A percentile compares a stretch with the other conserved stretches of the same genome.
These are phyloP conservation scores for Pistacia atlantica DNA, from an alignment of 345 rosid genomes.

Conservation along the genomic window DNA sequence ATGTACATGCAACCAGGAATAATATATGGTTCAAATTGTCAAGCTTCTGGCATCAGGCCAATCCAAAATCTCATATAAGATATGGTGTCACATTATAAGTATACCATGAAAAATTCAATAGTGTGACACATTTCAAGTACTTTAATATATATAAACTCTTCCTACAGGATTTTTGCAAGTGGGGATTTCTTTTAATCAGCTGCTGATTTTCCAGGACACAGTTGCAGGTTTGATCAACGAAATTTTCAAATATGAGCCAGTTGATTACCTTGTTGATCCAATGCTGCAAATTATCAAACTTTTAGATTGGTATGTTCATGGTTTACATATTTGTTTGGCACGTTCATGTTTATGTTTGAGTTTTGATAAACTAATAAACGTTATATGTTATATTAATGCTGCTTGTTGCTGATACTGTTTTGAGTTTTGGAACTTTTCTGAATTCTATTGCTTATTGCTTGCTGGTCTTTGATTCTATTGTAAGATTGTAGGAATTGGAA, in stretches of 20 bases:
- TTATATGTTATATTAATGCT: neutral
- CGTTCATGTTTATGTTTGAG: neutral
- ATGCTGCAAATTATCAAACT: neutral
- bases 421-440: neutral
- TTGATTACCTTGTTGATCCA: neutral
- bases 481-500: neutral
- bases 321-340: neutral
- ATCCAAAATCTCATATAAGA: too few relatives aligned
- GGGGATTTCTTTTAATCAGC: neutral
- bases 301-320: neutral
- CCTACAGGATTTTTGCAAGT: neutral
- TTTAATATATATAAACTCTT: too few relatives aligned
- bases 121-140: too few relatives aligned
- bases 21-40: neutral
- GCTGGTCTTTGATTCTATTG: neutral
- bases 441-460: too few relatives aligned
- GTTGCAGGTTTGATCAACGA: neutral
- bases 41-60: neutral
- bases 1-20: neutral
- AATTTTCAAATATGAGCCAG: too few relatives aligned
- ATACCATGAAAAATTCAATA: too few relatives aligned
- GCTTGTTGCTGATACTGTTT: neutral
- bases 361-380: neutral
- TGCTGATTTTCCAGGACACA: neutral
- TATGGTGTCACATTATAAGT: too few relatives aligned